Conservation (phyloP, 495 filamentous ascomycete species). For the Penicillium paradoxum region DNA sequence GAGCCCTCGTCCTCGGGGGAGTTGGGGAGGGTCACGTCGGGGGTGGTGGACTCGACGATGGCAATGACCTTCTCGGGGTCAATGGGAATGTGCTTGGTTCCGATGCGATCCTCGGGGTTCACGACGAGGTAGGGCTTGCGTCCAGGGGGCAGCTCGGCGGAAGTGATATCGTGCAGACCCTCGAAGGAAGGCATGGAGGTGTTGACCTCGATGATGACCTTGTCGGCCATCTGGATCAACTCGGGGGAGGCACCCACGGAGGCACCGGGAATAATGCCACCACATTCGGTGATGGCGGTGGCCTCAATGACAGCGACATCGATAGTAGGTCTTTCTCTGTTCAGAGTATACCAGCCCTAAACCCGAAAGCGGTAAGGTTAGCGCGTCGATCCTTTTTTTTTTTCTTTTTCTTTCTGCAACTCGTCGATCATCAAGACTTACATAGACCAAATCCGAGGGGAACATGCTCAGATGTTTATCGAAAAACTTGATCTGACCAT, state of each 20-base stretch:
- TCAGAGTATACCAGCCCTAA: conserved; percentile 74
- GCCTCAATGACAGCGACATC: conserved; percentile 87
- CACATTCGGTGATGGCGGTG: conserved; percentile 85
- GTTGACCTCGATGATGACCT: conserved; percentile 93
- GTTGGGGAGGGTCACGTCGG: conserved; percentile 76
- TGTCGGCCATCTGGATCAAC: conserved; percentile 83
- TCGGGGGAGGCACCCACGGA: conserved; percentile 84
- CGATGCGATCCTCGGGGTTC: conserved; percentile 73
- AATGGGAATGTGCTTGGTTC: conserved; percentile 76
- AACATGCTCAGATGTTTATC: conserved; percentile 94
- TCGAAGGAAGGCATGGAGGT: conserved; percentile 80
- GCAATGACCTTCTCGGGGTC: conserved; percentile 86
- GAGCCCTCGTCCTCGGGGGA: conserved; percentile 68
- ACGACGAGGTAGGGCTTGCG: conserved; percentile 87
- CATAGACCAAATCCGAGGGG: conserved; percentile 79
- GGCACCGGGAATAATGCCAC: conserved; percentile 84
- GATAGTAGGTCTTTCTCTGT: conserved; percentile 65
- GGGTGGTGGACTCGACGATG: conserved; percentile 79
- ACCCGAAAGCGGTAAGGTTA: conserved; percentile 1
- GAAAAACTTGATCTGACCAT: conserved; percentile 84
- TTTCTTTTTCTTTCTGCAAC: conserved; percentile 5
- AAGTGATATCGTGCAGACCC: conserved; percentile 86
- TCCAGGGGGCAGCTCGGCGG: conserved; percentile 73
- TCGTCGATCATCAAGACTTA: conserved; percentile 34
- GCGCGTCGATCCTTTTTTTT: conserved; percentile 7